Conservation (phyloP, 352 stramenopile species). For the Peronospora farinosa region DNA sequence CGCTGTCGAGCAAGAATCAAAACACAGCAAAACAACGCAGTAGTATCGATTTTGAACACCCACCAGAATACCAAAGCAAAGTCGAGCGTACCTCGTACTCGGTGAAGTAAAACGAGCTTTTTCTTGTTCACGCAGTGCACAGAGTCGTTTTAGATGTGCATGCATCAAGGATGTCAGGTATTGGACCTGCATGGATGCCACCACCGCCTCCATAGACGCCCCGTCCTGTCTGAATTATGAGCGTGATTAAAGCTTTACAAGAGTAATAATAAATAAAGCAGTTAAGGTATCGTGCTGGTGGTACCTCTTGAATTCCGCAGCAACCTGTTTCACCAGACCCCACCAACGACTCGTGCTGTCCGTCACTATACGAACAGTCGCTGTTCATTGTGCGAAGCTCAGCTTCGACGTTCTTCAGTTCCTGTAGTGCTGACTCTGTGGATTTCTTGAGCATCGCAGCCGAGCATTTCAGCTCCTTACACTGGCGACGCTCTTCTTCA, state of each 20-base stretch:
- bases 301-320: constrained; percentile 15
- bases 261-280: neutral
- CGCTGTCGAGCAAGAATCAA: neutral
- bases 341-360: constrained; percentile 12
- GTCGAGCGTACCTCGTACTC: constrained; percentile 5
- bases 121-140: constrained; percentile 8
- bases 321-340: constrained; percentile 7
- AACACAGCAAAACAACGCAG: neutral
- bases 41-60: neutral
- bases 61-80: neutral
- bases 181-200: constrained; percentile 17
- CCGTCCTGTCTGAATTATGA: constrained; percentile 5
- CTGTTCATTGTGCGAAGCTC: constrained; percentile 12
- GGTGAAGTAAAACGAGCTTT: neutral
- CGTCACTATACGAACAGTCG: constrained; percentile 3
- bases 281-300: neutral
- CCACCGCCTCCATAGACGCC: constrained; percentile 8
- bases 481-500: constrained; percentile 12
- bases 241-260: neutral
- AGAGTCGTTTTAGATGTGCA: constrained; percentile 7
- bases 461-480: constrained; percentile 2
- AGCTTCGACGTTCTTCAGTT: constrained; percentile 16
- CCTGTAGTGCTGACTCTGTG: constrained; percentile 11
- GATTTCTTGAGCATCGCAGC: constrained; percentile 8
- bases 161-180: constrained; percentile 12